A percentile compares a stretch with the other conserved stretches of the same genome.
Conservation (phyloP, 2,329 filamentous ascomycete genomes). For the Neofusicoccum laricinum region DNA sequence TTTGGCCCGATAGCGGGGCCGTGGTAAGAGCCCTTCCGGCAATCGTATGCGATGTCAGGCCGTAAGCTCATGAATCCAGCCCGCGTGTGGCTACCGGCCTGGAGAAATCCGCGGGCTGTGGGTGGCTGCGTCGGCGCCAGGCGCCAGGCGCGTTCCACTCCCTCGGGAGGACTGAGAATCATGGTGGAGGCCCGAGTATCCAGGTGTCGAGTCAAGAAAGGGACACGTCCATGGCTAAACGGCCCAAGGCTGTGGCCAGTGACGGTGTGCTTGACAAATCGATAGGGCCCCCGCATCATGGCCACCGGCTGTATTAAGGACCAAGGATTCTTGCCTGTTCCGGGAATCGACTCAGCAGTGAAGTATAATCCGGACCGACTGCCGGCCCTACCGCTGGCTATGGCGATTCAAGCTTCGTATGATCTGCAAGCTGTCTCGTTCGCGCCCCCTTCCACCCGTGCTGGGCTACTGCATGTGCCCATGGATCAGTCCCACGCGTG, state of each 20-base stretch:
- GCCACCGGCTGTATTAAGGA: conserved; percentile 13
- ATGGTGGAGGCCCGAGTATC: background rate
- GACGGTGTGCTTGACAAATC: conserved; percentile 1
- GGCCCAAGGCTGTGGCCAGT: background rate
- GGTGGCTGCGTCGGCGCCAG: background rate
- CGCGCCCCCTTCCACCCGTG: conserved; percentile 6
- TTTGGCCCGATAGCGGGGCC: conserved; percentile 7
- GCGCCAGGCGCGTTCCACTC: background rate
- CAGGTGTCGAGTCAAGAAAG: background rate
- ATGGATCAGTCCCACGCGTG: background rate
- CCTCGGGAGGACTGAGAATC: background rate
- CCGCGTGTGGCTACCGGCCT: background rate
- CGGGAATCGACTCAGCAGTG: conserved; percentile 7
- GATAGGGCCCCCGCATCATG: background rate
- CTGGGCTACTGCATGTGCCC: conserved; percentile 10
- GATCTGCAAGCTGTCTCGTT: conserved; percentile 8
- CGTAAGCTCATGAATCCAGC: background rate
- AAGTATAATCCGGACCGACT: conserved; percentile 10
- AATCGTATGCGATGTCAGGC: background rate
- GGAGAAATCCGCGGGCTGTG: background rate
- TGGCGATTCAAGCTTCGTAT: conserved; percentile 14
- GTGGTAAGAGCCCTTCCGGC: background rate
- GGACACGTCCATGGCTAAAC: background rate
- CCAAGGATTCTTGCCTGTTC: conserved; percentile 6
- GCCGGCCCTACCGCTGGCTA: conserved; percentile 9